These are phyloP conservation scores for Sistotremastrum suecicum DNA, from an alignment of 768 basidiomycete genomes.

Conservation along the genomic window DNA sequence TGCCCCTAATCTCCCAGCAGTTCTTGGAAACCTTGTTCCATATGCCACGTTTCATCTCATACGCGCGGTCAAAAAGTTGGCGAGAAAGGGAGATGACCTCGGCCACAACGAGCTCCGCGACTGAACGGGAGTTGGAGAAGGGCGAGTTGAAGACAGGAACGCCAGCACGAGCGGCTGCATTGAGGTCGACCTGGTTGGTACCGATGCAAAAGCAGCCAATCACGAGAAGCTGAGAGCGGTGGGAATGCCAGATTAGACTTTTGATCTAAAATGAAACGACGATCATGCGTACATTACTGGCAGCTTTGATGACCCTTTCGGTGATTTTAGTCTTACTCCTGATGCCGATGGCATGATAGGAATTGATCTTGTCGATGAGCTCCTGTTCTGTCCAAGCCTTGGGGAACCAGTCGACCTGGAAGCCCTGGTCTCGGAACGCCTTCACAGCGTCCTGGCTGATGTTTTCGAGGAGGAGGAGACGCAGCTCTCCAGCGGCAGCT, in stretches of 20 bases:
- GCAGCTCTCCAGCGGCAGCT: constrained; percentile 65
- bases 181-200: constrained; percentile 92
- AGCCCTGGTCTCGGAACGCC: constrained; percentile 69
- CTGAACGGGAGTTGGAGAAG: constrained; percentile 96
- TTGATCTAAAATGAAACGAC: background rate
- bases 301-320: constrained; percentile 72
- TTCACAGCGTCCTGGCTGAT: constrained; percentile 84
- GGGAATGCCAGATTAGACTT: background rate
- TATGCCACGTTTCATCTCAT: constrained; percentile 75
- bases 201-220: constrained; percentile 99
- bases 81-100: constrained; percentile 91
- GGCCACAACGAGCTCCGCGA: constrained; percentile 92
- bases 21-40: constrained; percentile 99
- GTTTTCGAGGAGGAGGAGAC: constrained; percentile 84
- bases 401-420: constrained; percentile 78
- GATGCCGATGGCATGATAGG: constrained; percentile 92
- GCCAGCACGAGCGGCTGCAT: constrained; percentile 69
- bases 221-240: constrained; percentile 57
- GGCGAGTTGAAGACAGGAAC: constrained; percentile 99
- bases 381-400: constrained; percentile 89
- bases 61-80: constrained; percentile 79
- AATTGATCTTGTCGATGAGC: constrained; percentile 67
- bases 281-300: constrained; percentile 48
- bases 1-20: constrained; percentile 97
- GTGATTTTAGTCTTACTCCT: constrained; percentile 98